Base-by-base conservation (phyloP, 1,139 yeast genomes). In the Debaryomycetaceae sp. region DNA sequence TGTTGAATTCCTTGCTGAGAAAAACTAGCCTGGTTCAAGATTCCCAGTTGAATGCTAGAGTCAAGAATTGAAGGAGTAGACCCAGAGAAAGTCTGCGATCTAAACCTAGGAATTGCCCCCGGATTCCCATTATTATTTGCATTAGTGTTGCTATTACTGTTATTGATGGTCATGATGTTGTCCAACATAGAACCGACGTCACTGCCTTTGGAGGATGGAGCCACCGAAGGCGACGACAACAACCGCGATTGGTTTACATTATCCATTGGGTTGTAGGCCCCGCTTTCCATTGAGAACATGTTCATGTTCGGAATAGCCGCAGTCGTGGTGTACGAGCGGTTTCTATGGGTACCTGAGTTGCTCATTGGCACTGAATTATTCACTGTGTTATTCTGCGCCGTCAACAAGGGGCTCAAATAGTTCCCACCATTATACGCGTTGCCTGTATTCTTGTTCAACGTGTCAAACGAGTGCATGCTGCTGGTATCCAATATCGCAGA, bases 311-410 rank as follows among this genome's bases (percentile, higher is more conserved):
- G 62, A 34, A 62, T 53, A 6, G 72, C 66, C 1, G 68, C 75
- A n/a, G 71, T 66, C 11, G 81, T 74, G 3, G 82, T 73, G 54
- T 77, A 76, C 1, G 81, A 75, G 52, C 82, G 66, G 44, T 71
- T 76, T 53, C 78, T 63, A 33, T 53, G 53, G 34, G 14, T 38
- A 23, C 23, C 27, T 14, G 38, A 41, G 22, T 38, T 39, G 24
- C 39, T 36, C 3, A 37, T 36, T 9, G 35, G 20, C 13, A 24
- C 22, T 4, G 39, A 23, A 33, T 35, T 45, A 6, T 42, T 39
- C 37, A 39, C 44, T 36, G 42, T 40, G 6, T 55, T 46, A 24
- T 52, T 50, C 41, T 66, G 74, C 6, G 73, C 65, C 2, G 60
- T 51, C 11, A 66, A 54, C 29, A 57, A 52, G 5, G 75, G 75